Base-by-base conservation (phyloP, 2,329 filamentous ascomycete species). In the Arthroderma sp. region DNA sequence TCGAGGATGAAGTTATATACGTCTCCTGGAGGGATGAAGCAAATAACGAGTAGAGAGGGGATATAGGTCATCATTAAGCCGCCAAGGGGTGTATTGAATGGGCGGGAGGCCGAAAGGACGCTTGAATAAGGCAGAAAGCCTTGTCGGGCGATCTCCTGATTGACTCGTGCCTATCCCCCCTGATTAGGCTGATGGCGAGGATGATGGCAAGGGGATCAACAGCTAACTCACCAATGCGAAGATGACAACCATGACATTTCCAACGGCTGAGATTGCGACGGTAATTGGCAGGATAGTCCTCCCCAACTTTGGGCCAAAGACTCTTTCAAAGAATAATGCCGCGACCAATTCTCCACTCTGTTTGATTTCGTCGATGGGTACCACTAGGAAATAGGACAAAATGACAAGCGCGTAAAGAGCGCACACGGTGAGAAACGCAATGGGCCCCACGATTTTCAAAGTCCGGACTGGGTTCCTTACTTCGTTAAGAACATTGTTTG, bases 1-100 rank as follows among this genome's bases (percentile, higher is more conserved):
- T 86, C 80, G 0, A 84, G 64, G 29, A 86, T 84, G 53, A 86
- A 83, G 6, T 76, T 79, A 60, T 85, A 86, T 0, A 82, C 77
- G 39, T 81, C 74, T 3, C 70, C 68, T 0, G 79, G 77, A 0
- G 80, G 79, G 0, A 80, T 80, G 0, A 83, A 65, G 0, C 70
- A 61, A 41, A 86, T 83, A 3, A 84, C 78, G 1, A 85, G 63
- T 1, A 82, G 52, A 0, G 80, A 83, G 0, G 81, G 80, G 29
- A 86, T 68, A 53, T 76, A 84, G 53, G 85, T 80, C 1, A 85
- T 69, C 3, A 85, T 59, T 0, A 86, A 68, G 0, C 80, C 82
- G 0, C 80, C 81, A 1, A 83, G 59, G 0, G 82, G 82, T 0
- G 81, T 76, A 36, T 73, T 71, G 52, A 83, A 84, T 0, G 82